Conservation (phyloP, 192 early-diverging fungal genomes). For the Backusella morwellensis region DNA sequence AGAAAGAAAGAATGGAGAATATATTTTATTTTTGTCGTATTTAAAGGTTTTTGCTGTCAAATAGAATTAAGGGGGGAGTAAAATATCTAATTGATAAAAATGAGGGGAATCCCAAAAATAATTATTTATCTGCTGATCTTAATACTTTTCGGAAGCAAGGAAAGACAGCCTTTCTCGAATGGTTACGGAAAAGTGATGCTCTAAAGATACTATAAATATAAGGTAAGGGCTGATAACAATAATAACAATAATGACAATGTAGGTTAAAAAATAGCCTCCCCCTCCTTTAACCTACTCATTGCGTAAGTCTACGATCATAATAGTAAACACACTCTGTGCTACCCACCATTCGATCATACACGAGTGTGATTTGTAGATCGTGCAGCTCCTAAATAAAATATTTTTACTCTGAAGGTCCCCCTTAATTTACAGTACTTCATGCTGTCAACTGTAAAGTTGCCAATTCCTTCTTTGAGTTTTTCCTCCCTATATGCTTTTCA, state of each 20-base stretch:
- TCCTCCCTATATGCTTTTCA: neutral
- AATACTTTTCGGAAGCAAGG: neutral
- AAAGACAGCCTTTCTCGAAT: neutral
- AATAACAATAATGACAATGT: neutral
- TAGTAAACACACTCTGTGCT: neutral
- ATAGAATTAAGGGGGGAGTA: neutral
- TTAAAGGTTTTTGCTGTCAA: slow-evolving; percentile 9
- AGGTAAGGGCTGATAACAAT: neutral
- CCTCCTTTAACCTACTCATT: neutral
- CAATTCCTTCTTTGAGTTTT: neutral
- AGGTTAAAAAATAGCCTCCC: neutral
- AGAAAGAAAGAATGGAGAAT: slow-evolving; percentile 8
- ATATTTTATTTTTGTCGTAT: slow-evolving; percentile 7
- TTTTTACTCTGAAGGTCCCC: neutral
- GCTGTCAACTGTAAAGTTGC: slow-evolving; percentile 4
- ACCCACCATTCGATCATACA: neutral
- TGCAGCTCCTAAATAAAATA: slow-evolving; percentile 9
- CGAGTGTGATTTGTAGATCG: slow-evolving; percentile 7
- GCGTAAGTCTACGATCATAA: neutral
- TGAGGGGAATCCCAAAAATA: slow-evolving; percentile 5
- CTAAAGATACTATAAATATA: neutral
- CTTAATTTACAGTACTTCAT: slow-evolving; percentile 6
- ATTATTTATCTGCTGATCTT: neutral
- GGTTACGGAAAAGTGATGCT: neutral
- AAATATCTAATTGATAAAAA: slow-evolving; percentile 5